Evolutionary conservation across 164 flowering plant genomes (phyloP).

Genomic region (Aristolochia fimbriata): DNA sequence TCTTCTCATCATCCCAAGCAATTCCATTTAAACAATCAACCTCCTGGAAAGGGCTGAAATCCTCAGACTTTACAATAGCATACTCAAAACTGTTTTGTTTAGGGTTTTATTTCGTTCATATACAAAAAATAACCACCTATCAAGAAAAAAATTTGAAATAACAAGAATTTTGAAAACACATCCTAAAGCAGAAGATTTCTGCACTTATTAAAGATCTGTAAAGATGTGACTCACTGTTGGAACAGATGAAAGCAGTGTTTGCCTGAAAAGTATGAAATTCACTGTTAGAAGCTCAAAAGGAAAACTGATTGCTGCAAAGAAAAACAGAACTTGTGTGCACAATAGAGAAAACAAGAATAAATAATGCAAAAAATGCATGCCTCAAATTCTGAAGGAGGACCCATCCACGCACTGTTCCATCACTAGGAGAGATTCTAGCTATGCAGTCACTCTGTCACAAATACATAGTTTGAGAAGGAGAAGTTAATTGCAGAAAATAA

Average conservation of each 20-base stretch:
- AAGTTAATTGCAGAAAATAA: not conserved
- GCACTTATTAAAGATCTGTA: too few relatives aligned
- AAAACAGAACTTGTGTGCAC: not conserved
- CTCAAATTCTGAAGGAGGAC: constrained; percentile 67
- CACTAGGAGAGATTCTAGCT: constrained; percentile 64
- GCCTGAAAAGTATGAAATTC: too few relatives aligned
- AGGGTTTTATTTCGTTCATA: not conserved
- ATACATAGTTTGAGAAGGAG: not conserved
- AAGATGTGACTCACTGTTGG: too few relatives aligned
- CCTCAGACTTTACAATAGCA: not conserved
- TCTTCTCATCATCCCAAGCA: constrained; percentile 67
- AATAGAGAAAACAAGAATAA: not conserved
- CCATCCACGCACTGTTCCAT: constrained; percentile 74
- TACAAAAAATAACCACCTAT: too few relatives aligned
- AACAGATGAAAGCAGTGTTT: too few relatives aligned
- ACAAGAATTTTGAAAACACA: too few relatives aligned
- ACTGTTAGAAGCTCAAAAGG: too few relatives aligned
- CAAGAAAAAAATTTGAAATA: too few relatives aligned
- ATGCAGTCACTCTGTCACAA: constrained; percentile 79
- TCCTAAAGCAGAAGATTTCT: too few relatives aligned
- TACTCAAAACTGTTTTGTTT: too few relatives aligned
- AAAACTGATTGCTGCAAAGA: not conserved
- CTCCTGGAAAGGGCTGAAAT: constrained; percentile 22
- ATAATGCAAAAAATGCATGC: constrained; percentile 21
- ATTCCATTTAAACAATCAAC: constrained; percentile 89